These are phyloP conservation scores for Fusarium nygamai DNA, from an alignment of 2,329 filamentous ascomycete genomes.

Conservation along the genomic window DNA sequence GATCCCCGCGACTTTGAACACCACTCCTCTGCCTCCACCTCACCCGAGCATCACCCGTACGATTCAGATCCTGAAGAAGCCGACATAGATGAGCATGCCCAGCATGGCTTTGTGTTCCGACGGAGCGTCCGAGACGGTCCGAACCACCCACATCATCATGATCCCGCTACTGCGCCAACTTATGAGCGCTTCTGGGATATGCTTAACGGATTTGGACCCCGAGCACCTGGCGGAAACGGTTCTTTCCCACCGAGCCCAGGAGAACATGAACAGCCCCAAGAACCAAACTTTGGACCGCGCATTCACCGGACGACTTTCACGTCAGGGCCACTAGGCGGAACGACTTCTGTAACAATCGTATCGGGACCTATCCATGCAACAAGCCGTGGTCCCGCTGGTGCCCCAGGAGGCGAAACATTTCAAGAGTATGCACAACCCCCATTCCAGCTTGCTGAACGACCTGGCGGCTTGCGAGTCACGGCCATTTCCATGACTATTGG, in stretches of 20 bases:
- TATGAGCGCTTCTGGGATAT: constrained; percentile 57
- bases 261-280: constrained; percentile 17
- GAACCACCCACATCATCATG: constrained; percentile 39
- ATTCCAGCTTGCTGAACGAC: constrained; percentile 12
- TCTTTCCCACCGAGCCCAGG: constrained; percentile 25
- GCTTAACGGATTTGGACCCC: constrained; percentile 52
- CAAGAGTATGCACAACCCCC: constrained; percentile 56
- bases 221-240: constrained; percentile 11
- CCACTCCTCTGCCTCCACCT: constrained; percentile 43
- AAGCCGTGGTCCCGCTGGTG: constrained; percentile 26
- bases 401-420: constrained; percentile 53
- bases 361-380: constrained; percentile 48
- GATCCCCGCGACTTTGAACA: constrained; percentile 66
- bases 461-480: constrained; percentile 30
- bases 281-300: constrained; percentile 38
- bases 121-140: constrained; percentile 48
- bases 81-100: constrained; percentile 65
- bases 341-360: constrained; percentile 61
- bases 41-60: constrained; percentile 43
- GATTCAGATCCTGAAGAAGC: constrained; percentile 67
- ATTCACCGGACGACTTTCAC: constrained; percentile 53
- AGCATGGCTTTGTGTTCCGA: constrained; percentile 54
- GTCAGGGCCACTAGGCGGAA: constrained; percentile 51
- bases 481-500: constrained; percentile 30
- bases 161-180: constrained; percentile 51